These are phyloP conservation scores for Arthrobotrys sphaeroides DNA, from an alignment of 2,329 filamentous ascomycete genomes.

Conservation along the genomic window DNA sequence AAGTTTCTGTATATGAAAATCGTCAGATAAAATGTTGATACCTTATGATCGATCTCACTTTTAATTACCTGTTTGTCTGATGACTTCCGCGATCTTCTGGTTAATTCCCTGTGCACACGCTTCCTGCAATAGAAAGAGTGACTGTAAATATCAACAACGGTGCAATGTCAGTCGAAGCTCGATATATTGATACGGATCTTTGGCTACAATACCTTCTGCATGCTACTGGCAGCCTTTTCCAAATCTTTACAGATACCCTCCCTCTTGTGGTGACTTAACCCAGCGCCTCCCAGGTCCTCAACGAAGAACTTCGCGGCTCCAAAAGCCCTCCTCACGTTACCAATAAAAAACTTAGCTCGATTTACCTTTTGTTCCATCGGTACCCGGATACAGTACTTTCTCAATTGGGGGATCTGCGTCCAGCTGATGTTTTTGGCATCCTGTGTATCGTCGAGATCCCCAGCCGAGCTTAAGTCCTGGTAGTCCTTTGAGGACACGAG, in stretches of 20 bases:
- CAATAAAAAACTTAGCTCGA: conserved; percentile 14
- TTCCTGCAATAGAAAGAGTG: neutral
- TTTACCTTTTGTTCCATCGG: conserved; percentile 21
- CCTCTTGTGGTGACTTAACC: neutral
- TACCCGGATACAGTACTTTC: conserved; percentile 26
- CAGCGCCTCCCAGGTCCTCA: neutral
- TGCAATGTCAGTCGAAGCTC: neutral
- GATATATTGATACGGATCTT: neutral
- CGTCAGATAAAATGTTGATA: neutral
- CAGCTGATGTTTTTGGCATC: neutral
- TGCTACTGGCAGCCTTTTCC: neutral
- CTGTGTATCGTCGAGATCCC: neutral
- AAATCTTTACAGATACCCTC: conserved; percentile 21
- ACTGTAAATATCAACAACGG: neutral
- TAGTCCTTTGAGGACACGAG: conserved; percentile 38
- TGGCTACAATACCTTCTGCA: conserved; percentile 12
- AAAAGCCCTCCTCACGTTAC: conserved; percentile 21
- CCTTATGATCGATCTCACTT: too few relatives aligned
- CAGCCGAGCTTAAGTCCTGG: neutral
- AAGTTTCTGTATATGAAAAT: neutral
- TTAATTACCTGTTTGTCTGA: neutral
- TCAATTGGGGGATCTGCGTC: conserved; percentile 25
- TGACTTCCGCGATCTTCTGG: too few relatives aligned
- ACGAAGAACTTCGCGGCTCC: conserved; percentile 11
- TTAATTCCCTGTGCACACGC: too few relatives aligned